Conservation (phyloP, 345 rosid genomes). For the Moringa oleifera region DNA sequence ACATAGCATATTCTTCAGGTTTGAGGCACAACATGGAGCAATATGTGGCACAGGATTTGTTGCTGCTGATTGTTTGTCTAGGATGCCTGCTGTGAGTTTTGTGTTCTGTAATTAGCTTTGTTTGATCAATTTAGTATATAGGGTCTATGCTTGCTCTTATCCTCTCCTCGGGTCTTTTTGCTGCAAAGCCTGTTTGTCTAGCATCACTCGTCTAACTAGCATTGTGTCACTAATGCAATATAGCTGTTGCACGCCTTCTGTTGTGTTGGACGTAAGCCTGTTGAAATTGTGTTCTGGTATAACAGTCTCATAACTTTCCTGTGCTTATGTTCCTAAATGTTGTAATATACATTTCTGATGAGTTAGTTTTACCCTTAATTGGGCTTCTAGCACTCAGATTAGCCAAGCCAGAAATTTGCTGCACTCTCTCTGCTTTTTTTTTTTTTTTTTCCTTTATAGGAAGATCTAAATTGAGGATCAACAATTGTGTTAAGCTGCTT, state of each 20-base stretch:
- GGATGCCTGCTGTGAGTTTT: slow-evolving; percentile 54
- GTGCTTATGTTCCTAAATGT: neutral
- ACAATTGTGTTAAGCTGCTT: too few species aligned
- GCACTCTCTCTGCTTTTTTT: too few species aligned
- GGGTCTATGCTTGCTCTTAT: slow-evolving; percentile 7
- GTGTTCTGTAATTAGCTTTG: neutral
- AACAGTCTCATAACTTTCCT: too few species aligned
- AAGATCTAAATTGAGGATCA: too few species aligned
- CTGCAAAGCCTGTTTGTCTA: neutral
- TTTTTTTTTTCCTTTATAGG: too few species aligned
- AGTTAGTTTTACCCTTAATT: too few species aligned
- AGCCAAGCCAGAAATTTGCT: neutral
- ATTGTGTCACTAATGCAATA: slow-evolving; percentile 1
- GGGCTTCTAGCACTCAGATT: neutral
- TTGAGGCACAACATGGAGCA: slow-evolving; percentile 74
- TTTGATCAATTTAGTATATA: slow-evolving; percentile 3
- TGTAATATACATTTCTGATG: neutral
- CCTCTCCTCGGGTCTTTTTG: slow-evolving; percentile 1
- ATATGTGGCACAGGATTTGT: slow-evolving; percentile 78
- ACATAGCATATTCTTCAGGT: slow-evolving; percentile 41
- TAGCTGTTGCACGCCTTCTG: slow-evolving; percentile 4
- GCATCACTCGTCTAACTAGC: slow-evolving; percentile 16
- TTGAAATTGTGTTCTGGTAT: neutral
- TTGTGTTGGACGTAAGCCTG: slow-evolving; percentile 11
- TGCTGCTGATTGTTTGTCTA: slow-evolving; percentile 59